phyloP scores from a whole-genome alignment of 257 asterid genomes.

The Linaria vulgaris region DNA sequence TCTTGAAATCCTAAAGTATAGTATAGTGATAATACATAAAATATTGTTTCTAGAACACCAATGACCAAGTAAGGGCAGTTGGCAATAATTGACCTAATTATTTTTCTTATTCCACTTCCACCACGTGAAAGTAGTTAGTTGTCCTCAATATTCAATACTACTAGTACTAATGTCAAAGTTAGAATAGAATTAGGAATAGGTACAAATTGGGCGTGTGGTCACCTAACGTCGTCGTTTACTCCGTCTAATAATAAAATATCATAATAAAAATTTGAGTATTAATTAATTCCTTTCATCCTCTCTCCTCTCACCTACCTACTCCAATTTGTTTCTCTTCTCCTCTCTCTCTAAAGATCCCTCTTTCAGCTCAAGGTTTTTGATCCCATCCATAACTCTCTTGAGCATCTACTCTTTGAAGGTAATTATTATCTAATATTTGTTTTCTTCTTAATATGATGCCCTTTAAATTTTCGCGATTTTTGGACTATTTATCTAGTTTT shows the following conservation, averaged over 20 bases:
- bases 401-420: constrained; percentile 32
- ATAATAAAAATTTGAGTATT: too few species aligned
- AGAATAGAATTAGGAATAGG: constrained; percentile 21
- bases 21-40: too few species aligned
- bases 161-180: constrained; percentile 20
- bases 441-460: constrained; percentile 15
- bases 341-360: constrained; percentile 29
- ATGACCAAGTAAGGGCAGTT: neutral
- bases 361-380: constrained; percentile 29
- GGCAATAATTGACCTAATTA: constrained; percentile 25
- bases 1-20: too few species aligned
- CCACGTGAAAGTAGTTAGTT: too few species aligned
- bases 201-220: constrained; percentile 44
- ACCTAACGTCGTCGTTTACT: constrained; percentile 29
- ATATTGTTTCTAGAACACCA: too few species aligned
- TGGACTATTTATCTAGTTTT: constrained; percentile 18
- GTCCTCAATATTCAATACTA: too few species aligned
- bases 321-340: neutral
- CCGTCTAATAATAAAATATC: constrained; percentile 17
- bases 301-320: constrained; percentile 29
- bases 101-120: too few species aligned
- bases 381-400: constrained; percentile 8
- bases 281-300: too few species aligned
- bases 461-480: constrained; percentile 8
- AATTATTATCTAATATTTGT: neutral